Base-by-base conservation (phyloP, 1,284 basidiomycete species). In the Pascua sp. region DNA sequence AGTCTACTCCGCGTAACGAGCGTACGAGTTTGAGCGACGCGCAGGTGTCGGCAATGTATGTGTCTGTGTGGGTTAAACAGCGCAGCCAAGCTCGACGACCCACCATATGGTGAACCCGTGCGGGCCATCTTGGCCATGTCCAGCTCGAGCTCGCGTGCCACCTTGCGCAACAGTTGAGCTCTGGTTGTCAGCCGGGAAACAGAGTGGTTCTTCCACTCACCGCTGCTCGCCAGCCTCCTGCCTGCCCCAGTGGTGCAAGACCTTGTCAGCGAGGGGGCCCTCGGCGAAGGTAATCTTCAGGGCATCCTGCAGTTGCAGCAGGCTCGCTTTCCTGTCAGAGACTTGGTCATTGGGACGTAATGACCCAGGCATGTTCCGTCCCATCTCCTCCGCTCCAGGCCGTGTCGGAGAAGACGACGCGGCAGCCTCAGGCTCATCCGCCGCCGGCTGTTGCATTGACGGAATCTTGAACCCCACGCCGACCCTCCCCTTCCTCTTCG, bases 171-270 rank as follows among this genome's bases (percentile, higher is more conserved):
- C 8, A 63, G 53, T 8, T 17, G 40, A 1, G n/a, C 7, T 15
- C 57, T 55, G 39, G 7, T 3, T 3, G 15, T 55, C 43, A 55
- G 49, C 44, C 1, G 0, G 8, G 8, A 9, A 9, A 15, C 11
- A 24, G 2, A 1, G 11, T 12, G 11, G n/a, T n/a, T n/a, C n/a
- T n/a, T 11, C 15, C 18, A 18, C 56, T 49, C 37, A 63, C 62
- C 62, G 45, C 42, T 40, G 40, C 3, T 57, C 51, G 2, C 57
- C 63, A 10, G 16, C 40, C 41, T 62, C 63, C 1, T 7, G 13
- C 24, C 63, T 42, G 16, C 52, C 51, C 64, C 66, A 67, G 42
- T 41, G 38, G 7, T n/a, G 18, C 24, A 65, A 53, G 0, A 67
- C 52, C 13, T 53, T 41, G 38, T 63, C 62, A 2, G 55, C 61